Base-by-base conservation (phyloP, 768 basidiomycete species). In the Russula earlei region DNA sequence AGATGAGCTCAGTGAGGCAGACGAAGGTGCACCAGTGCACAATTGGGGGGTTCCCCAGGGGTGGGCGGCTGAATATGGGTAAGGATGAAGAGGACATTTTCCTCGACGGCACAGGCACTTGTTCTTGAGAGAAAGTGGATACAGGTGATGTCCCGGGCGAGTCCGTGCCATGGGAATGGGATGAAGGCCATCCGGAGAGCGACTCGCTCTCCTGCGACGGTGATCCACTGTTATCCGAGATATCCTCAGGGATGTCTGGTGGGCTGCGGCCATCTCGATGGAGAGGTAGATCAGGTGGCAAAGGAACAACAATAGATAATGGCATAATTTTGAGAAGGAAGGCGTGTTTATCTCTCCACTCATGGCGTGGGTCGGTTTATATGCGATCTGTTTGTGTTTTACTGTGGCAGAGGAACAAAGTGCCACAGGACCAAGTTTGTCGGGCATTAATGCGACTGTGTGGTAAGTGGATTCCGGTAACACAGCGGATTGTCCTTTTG, bases 41-140 rank as follows among this genome's bases (percentile, higher is more conserved):
- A 20, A 49, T 47, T 2, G 57, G 42, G 8, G 57, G 57, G 0
- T 47, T 22, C 3, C 11, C 24, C 17, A 31, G 29, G 5, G 47
- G 29, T 24, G 33, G 40, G 12, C 47, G 57, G 7, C 36, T 54
- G 22, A 49, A 58, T 54, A 58, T 49, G 9, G 57, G 45, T 25
- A 49, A 44, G 22, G 57, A 58, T 25, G 41, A 17, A 8, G 52
- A 48, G 47, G 52, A 58, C 1, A 41, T 22, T 12, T 44, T 58
- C 29, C 52, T 48, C 38, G 52, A 54, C 15, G 57, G 53, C 7
- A 3, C 42, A 11, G 57, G 24, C 12, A 22, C 20, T 11, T 4
- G 52, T 2, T 5, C 2, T 4, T 29, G 15, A 11, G 52, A 19
- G 22, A 34, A 37, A 4, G 34, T 29, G 22, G 51, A 49, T 12